Conservation (phyloP, 495 filamentous ascomycete species). For the Aspergillus biplanus region DNA sequence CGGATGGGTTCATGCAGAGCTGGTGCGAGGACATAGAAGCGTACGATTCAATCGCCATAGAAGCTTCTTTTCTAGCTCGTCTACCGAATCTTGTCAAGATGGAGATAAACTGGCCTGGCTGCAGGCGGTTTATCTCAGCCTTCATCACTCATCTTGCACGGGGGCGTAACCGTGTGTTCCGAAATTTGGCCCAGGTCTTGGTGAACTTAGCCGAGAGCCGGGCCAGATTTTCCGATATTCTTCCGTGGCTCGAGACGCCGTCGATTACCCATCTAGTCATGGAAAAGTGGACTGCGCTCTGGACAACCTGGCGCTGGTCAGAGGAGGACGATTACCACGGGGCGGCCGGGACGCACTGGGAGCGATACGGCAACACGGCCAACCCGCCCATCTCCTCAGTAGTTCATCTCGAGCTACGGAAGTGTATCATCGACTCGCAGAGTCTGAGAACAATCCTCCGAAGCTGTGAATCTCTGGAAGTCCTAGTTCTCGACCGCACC, state of each 20-base stretch:
- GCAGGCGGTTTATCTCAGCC: background rate
- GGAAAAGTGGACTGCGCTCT: background rate
- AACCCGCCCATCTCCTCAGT: background rate
- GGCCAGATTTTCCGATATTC: background rate
- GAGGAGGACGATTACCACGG: background rate
- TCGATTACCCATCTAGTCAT: background rate
- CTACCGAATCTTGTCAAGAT: background rate
- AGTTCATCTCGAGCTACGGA: background rate
- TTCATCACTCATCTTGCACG: background rate
- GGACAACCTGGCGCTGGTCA: background rate
- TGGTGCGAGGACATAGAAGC: background rate
- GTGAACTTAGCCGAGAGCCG: background rate
- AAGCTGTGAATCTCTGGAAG: background rate
- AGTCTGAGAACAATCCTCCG: background rate
- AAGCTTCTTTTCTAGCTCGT: background rate
- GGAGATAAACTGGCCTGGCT: background rate
- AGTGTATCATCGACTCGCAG: background rate
- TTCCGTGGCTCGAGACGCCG: background rate
- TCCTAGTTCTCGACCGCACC: background rate
- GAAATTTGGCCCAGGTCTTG: background rate
- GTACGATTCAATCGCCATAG: background rate
- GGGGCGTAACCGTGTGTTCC: background rate
- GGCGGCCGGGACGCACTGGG: background rate
- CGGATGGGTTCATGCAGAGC: background rate
- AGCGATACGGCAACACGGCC: background rate